A percentile compares a stretch with the other conserved stretches of the same genome.
Conservation (phyloP, 441 rosid genomes). For the Bocquillonia castaneifolia region DNA sequence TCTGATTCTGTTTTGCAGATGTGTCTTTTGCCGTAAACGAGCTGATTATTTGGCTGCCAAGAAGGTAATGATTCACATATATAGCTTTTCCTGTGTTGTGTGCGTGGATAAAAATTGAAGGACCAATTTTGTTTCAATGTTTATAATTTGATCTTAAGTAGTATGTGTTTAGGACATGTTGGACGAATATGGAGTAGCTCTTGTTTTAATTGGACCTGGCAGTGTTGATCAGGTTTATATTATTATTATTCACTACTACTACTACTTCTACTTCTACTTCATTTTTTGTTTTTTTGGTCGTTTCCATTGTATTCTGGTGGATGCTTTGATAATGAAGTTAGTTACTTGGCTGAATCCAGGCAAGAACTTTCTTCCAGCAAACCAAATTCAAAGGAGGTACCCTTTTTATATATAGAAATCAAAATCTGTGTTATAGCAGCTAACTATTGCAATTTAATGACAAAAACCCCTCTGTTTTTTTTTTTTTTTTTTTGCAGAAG, state of each 20-base stretch:
- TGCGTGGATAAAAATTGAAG: not conserved
- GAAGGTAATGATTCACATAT: conserved; percentile 49
- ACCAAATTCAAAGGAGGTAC: conserved; percentile 89
- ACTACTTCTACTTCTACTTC: no score
- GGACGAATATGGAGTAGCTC: conserved; percentile 78
- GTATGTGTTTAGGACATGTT: conserved; percentile 46
- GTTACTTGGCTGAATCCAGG: conserved; percentile 56
- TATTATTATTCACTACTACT: not conserved
- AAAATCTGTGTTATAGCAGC: no score
- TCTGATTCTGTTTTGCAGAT: conserved; percentile 38
- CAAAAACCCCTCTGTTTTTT: conserved; percentile 6
- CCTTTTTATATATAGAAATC: no score
- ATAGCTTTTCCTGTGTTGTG: not conserved
- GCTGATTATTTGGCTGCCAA: conserved; percentile 78
- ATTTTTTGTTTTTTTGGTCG: not conserved
- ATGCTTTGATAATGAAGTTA: conserved; percentile 16
- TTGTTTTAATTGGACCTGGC: conserved; percentile 85
- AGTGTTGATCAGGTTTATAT: conserved; percentile 65
- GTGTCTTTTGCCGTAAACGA: conserved; percentile 81
- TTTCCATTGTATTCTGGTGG: conserved; percentile 4
- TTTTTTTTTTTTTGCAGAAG: conserved; percentile 47
- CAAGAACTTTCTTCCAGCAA: conserved; percentile 68
- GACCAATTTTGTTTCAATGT: no score
- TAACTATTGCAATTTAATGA: conserved; percentile 15
- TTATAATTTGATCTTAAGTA: no score